Percentiles rank a stretch among this genome's conserved stretches.
phyloP scores from a whole-genome alignment of 1,139 yeast species.

The Ogataea hybrid region DNA sequence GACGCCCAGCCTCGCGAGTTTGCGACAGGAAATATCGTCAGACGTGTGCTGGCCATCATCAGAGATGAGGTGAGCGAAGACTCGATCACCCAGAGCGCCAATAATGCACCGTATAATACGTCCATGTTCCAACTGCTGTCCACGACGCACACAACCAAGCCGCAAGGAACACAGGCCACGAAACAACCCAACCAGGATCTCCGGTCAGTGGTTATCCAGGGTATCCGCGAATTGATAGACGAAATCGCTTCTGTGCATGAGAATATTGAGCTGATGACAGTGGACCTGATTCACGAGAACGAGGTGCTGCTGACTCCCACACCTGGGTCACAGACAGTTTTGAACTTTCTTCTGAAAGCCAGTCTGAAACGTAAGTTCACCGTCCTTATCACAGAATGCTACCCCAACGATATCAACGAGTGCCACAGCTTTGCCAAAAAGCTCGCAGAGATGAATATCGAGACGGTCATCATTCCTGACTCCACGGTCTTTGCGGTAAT shows the following conservation, averaged over 20 bases:
- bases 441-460: constrained; percentile 82
- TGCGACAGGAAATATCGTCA: constrained; percentile 85
- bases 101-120: constrained; percentile 61
- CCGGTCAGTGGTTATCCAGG: constrained; percentile 88
- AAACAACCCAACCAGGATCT: constrained; percentile 49
- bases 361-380: constrained; percentile 88
- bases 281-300: constrained; percentile 92
- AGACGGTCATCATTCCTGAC: constrained; percentile 90
- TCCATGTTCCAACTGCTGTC: constrained; percentile 87
- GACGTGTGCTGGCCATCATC: constrained; percentile 83
- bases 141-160: constrained; percentile 37
- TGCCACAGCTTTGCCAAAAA: constrained; percentile 81
- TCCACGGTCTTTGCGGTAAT: constrained; percentile 91
- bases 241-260: constrained; percentile 90
- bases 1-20: constrained; percentile 77
- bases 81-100: constrained; percentile 18
- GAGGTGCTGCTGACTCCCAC: constrained; percentile 92
- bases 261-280: constrained; percentile 85
- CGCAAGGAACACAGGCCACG: constrained; percentile 19
- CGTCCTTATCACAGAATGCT: constrained; percentile 88
- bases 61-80: constrained; percentile 68
- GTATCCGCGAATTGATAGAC: constrained; percentile 88
- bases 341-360: constrained; percentile 83
- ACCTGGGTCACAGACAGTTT: constrained; percentile 86
- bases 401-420: constrained; percentile 75